Base-by-base conservation (phyloP, 1,139 yeast species). In the Sugiyamaella xylanicola region DNA sequence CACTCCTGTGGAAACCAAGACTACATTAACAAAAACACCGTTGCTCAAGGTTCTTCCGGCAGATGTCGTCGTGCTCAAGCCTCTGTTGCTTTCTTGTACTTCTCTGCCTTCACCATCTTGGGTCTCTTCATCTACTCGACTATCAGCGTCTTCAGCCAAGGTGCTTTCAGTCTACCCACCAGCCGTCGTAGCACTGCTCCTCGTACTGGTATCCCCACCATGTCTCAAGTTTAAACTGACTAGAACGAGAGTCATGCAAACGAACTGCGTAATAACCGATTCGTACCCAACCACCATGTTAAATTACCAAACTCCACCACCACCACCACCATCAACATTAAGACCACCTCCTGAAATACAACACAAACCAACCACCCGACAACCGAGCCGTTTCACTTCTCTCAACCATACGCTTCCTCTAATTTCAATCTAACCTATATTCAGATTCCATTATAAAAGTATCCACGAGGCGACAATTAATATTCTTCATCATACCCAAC, bases 21-120 rank as follows among this genome's bases (percentile, higher is more conserved):
- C 56, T 91, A 89, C 80, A 61, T 90, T 63, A 77, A 83, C 65
- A 46, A 64, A 65, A 90, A 92, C 80, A 75, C 74, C 61, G 81
- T 91, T 64, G 74, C 86, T 62, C 92, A 89, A 77, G 95, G 96
- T 63, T 79, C 85, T 47, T 65, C 76, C 27, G 86, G 82, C 66
- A 84, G 97, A 80, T 93, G 99, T 80, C 89, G 97, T 81, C 85
- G 88, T 78, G 93, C 96, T 58, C 98, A 93, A 80, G 96, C 96
- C 61, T 77, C 89, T 40, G 82, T 82, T 66, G 96, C 96, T 61
- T 93, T 93, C 86, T 82, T 91, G 69, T 93, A 84, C 86, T 85
- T 93, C 74, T 80, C 95, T 59, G 84, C 87, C 79, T 84, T 85
- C 71, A 76, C 86, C 72, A 86, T 89, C 72, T 74, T 90, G 65